Evolutionary conservation across 2,329 filamentous ascomycete genomes (phyloP).

Genomic region (Penicillium aurantiogriseum): DNA sequence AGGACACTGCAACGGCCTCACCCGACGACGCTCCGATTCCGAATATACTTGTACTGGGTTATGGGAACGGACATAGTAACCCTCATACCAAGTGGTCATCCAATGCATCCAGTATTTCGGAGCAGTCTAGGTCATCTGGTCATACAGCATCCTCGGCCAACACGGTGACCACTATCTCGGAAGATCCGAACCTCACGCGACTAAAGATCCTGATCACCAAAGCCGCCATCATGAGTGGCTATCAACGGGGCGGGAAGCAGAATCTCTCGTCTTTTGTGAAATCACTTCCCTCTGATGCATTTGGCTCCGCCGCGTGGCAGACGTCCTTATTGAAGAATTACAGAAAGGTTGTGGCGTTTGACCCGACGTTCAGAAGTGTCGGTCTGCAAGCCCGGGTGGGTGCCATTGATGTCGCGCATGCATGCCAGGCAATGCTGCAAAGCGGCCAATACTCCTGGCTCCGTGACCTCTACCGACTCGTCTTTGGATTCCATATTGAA

Average conservation of each 20-base stretch:
- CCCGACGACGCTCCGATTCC: constrained; percentile 76
- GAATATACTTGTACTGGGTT: constrained; percentile 84
- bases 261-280: constrained; percentile 74
- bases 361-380: constrained; percentile 61
- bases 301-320: constrained; percentile 71
- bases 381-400: constrained; percentile 36
- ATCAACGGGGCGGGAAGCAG: constrained; percentile 58
- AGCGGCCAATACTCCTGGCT: constrained; percentile 75
- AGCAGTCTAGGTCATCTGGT: constrained; percentile 67
- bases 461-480: constrained; percentile 75
- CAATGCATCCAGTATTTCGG: constrained; percentile 73
- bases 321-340: constrained; percentile 72
- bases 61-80: constrained; percentile 59
- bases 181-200: constrained; percentile 74
- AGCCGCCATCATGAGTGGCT: constrained; percentile 82
- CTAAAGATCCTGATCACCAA: constrained; percentile 79
- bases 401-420: constrained; percentile 75
- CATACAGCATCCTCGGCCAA: constrained; percentile 48
- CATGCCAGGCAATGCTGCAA: constrained; percentile 71
- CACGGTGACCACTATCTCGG: constrained; percentile 48
- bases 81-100: constrained; percentile 65
- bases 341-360: constrained; percentile 72
- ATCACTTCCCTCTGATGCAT: constrained; percentile 70
- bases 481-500: constrained; percentile 80
- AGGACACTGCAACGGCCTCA: constrained; percentile 83